Base-by-base conservation (phyloP, 768 basidiomycete genomes). In the Obba rivulosa region DNA sequence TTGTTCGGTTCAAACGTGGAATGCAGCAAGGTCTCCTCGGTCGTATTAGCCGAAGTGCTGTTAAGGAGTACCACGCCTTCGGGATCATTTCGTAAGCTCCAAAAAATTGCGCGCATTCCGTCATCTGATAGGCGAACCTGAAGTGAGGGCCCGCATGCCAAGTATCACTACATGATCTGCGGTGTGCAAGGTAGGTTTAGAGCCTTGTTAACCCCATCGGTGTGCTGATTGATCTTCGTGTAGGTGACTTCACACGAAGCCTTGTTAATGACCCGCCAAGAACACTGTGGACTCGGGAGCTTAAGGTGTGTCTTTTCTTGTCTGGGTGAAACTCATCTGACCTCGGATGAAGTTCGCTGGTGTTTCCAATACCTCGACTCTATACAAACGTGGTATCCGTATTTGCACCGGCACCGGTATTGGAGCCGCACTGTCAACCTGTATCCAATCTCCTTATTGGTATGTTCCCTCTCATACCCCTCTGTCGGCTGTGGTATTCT, bases 61-160 rank as follows among this genome's bases (percentile, higher is more conserved):
- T 88, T 53, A 79, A 80, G 83, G 87, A 90, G 63, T 89, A 88
- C 63, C 87, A 89, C 62, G 84, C 85, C 25, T 90, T 89, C 51
- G 87, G 86, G 45, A 81, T 84, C 51, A 76, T 89, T 50, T 85
- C 83, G 83, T 86, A 64, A 20, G 81, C 45, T 28, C 35, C 28
- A 38, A 20, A 14, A 37, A 35, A 16, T 41, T 8, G 21, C 20
- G 38, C 8, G 41, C 25, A 38, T 52, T 46, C 24, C 14, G 18
- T 7, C 44, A 16, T 46, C 48, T 11, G 41, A 41, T 37, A n/a
- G 7, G 20, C 37, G 20, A n/a, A n/a, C n/a, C n/a, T 10, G 23
- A 58, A 87, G 87, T 17, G 86, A 87, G 65, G 84, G 85, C 24
- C 73, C 69, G 2, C 76, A 87, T 53, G 80, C 87, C 8, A 81